Percentiles rank a stretch among this genome's conserved stretches.
Conservation (phyloP, 2,329 filamentous ascomycete genomes). For the Alternaria viburni region DNA sequence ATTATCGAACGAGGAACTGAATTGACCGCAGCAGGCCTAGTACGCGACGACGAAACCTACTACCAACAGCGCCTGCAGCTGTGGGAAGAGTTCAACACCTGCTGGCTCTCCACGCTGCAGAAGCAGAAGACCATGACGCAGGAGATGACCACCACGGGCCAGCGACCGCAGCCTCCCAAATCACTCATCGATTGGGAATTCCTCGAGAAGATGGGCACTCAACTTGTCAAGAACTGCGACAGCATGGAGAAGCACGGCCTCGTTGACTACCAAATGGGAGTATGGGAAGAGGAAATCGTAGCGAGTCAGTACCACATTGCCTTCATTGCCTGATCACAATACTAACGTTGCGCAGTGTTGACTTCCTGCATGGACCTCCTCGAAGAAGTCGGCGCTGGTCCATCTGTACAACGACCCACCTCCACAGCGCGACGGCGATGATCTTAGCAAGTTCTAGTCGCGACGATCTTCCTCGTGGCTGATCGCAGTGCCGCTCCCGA, state of each 20-base stretch:
- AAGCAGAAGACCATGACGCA: constrained; percentile 78
- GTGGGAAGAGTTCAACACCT: constrained; percentile 94
- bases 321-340: background rate
- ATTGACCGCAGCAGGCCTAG: constrained; percentile 75
- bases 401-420: constrained; percentile 38
- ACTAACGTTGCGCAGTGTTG: constrained; percentile 52
- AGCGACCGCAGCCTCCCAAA: constrained; percentile 64
- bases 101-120: constrained; percentile 84
- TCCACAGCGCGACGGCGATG: constrained; percentile 45
- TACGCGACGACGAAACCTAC: constrained; percentile 78
- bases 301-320: constrained; percentile 65
- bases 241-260: constrained; percentile 88
- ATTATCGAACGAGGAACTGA: constrained; percentile 47
- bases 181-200: constrained; percentile 71
- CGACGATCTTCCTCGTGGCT: constrained; percentile 22
- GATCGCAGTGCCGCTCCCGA: constrained; percentile 16
- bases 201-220: constrained; percentile 80
- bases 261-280: constrained; percentile 95
- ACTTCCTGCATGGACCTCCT: constrained; percentile 61
- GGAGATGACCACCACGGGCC: constrained; percentile 64
- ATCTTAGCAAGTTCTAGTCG: constrained; percentile 13
- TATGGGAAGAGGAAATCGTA: constrained; percentile 93
- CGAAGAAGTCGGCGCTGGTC: constrained; percentile 49
- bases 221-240: constrained; percentile 83
- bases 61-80: constrained; percentile 79